Base-by-base conservation (phyloP, 768 basidiomycete species). In the Boletus reticuloceps region DNA sequence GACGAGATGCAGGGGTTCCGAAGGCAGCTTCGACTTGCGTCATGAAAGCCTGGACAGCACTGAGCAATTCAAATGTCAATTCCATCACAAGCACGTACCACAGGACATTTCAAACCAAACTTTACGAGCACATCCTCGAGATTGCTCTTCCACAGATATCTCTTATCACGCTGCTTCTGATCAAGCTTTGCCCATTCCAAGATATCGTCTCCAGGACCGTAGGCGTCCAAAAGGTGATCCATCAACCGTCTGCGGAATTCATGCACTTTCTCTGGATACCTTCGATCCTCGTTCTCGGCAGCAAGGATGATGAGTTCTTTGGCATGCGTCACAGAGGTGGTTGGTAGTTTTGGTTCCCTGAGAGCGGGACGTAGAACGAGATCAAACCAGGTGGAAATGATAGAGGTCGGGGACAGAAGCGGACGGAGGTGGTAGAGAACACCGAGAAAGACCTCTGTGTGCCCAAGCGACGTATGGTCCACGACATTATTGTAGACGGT, bases 351-450 rank as follows among this genome's bases (percentile, higher is more conserved):
- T 37, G 89, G 85, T 66, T 91, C 85, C 46, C 88, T 84, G 51
- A 93, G 75, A 29, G 89, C 87, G 25, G 88, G 86, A 34, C 91
- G 84, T 4, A 93, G 76, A 27, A 89, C 77, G 34, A 88, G 78
- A 67, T 93, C 89, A 68, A 90, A 93, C 91, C 91, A 93, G 27
- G 77, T 78, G 2, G 85, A 85, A 53, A 91, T 86, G 51, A 91
- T 75, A 25, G 87, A 88, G 7, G 77, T 77, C 9, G 86, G 73
- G 4, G 87, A 75, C 8, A 91, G 73, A 29, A 88, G 75, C 13
- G 85, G 79, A 11, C 75, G 74, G 27, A 92, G 77, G 60, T 83
- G 83, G 58, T 80, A 78, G 7, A 92, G 76, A 17, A 89, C 78
- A 25, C 80, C 77, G 12, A 93, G 77, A 61, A 93, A 84, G 14